Evolutionary conservation across 2,329 filamentous ascomycete species (phyloP), one percentile per base, ranked within the genome.

Genomic region (Cladosporium sp.): DNA sequence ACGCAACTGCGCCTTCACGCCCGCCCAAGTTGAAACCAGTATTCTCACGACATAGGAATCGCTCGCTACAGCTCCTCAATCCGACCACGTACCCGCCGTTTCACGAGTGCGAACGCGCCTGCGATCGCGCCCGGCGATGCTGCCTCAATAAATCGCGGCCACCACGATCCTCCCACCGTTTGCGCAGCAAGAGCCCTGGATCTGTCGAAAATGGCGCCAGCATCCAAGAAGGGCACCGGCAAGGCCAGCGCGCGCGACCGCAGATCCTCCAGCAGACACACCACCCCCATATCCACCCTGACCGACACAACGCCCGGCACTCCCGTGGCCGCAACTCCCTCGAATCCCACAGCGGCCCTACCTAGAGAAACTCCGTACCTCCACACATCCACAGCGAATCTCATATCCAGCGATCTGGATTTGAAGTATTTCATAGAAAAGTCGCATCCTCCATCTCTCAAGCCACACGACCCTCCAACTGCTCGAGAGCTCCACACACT

Each of bases 181-280:
- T 28, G 7, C 22, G 22, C 7, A 5, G 22, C 22, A 28, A 28
- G 22, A 28, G 22, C 22, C 22, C 22, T 28, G 22, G 7, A 7
- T 7, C 7, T 28, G 22, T 28, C 13, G 8, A 45, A 16, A 10
- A 55, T 55, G 38, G 54, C 63, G 0, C 46, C 56, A 40, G 58
- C 60, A 31, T 63, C 65, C 48, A 68, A 68, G 58, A 66, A 65
- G 50, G 61, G 62, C 54, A 54, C 60, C 11, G 56, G 55, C 52
- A 61, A 61, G 35, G 51, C 58, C 32, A 49, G 49, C 19, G 52
- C 76, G 56, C 77, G 77, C 60, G 78, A 79, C 61, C 78, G 83
- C 56, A 82, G 83, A 60, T 86, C 84, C 61, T 77, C 82, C 56
- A 90, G 86, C 66, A 84, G 87, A 65, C 91, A 90, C 69, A 88